Conservation (phyloP, 306 rosid species). For the Begonia masoniana region DNA sequence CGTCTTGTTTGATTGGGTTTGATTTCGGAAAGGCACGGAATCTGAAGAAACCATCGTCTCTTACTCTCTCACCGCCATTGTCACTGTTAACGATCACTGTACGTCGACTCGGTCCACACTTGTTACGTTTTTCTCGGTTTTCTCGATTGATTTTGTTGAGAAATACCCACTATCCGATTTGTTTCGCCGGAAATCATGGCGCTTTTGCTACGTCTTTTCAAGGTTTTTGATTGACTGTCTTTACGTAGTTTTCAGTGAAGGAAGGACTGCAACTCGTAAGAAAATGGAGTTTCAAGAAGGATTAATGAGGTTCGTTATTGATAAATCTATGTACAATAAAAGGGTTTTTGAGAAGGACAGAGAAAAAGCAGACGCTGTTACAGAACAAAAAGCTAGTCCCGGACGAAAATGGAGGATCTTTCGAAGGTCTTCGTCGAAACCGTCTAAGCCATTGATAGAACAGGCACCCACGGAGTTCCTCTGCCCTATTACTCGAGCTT, state of each 20-base stretch:
- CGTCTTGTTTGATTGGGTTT: too few species aligned
- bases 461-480: slow-evolving; percentile 58
- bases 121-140: too few species aligned
- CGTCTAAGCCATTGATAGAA: slow-evolving; percentile 15
- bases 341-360: slow-evolving; percentile 10
- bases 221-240: neutral
- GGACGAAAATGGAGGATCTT: slow-evolving; percentile 64
- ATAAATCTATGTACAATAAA: slow-evolving; percentile 13
- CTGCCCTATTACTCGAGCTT: slow-evolving; percentile 55
- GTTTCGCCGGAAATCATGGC: slow-evolving; percentile 8
- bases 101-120: too few species aligned
- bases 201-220: slow-evolving; percentile 2
- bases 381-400: slow-evolving; percentile 11
- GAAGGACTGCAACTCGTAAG: neutral
- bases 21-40: too few species aligned
- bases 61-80: too few species aligned
- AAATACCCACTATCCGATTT: neutral
- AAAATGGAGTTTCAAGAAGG: slow-evolving; percentile 57
- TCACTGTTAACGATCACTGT: too few species aligned
- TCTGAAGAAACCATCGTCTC: too few species aligned
- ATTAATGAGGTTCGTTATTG: slow-evolving; percentile 25
- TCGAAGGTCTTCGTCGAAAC: slow-evolving; percentile 16
- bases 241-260: neutral
- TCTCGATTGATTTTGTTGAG: too few species aligned
- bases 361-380: slow-evolving; percentile 4